Percentiles rank a stretch among this genome's conserved stretches.
phyloP scores from a whole-genome alignment of 2,329 filamentous ascomycete genomes.

The Exophiala xenobiotica region DNA sequence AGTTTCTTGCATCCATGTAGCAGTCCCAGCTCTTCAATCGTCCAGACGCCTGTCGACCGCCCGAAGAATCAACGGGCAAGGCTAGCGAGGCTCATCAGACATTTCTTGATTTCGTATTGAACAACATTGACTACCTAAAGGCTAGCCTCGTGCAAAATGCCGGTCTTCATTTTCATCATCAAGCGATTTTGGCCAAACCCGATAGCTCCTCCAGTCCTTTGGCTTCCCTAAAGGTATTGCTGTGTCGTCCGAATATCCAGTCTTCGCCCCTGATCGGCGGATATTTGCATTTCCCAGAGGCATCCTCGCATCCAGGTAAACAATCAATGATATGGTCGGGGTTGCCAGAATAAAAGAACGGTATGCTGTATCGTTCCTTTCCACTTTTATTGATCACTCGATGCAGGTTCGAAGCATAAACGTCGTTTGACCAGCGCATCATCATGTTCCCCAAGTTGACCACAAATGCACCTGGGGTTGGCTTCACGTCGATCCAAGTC shows the following conservation, averaged over 20 bases:
- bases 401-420: constrained; percentile 33
- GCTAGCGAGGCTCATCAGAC: no score
- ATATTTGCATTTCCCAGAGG: constrained; percentile 22
- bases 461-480: constrained; percentile 30
- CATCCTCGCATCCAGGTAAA: constrained; percentile 28
- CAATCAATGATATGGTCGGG: constrained; percentile 32
- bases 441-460: constrained; percentile 36
- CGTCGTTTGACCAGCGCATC: constrained; percentile 35
- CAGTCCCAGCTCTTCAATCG: no score
- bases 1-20: no score
- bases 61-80: no score
- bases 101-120: no score
- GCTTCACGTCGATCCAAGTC: constrained; percentile 33
- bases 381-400: constrained; percentile 34
- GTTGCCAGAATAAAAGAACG: constrained; percentile 34
- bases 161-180: background rate
- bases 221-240: constrained; percentile 30
- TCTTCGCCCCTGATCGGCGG: constrained; percentile 31
- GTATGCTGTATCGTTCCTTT: constrained; percentile 32
- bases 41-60: no score
- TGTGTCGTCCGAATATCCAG: constrained; percentile 31
- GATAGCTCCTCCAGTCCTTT: constrained; percentile 27
- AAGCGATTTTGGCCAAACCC: constrained; percentile 10
- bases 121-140: no score
- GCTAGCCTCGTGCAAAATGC: background rate